Base-by-base conservation (phyloP, 2,329 filamentous ascomycete species). In the Xylariales sp. region DNA sequence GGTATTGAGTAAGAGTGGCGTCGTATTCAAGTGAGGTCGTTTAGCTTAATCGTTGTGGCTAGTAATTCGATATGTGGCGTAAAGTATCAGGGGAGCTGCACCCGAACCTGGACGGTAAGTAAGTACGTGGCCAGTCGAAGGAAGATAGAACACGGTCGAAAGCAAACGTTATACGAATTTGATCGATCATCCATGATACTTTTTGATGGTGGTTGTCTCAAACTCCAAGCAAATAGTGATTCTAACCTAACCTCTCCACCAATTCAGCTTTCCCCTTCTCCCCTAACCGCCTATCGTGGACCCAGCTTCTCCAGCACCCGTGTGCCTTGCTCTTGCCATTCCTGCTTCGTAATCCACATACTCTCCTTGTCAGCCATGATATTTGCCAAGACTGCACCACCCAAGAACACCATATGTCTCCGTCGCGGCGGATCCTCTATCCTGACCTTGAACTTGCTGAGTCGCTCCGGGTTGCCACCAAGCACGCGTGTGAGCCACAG, bases 351-450 rank as follows among this genome's bases (percentile, higher is more conserved):
- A 59, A 98, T 90, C 93, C 93, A 98, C 93, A 97, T 97, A 63
- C 84, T 86, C 65, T 96, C 88, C 71, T 96, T 97, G 69, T 97
- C 90, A 33, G 93, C 90, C 86, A 98, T 97, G 65, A 98, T 94
- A 63, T 97, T 97, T 55, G 93, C 93, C 57, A 98, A 73, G 48
- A 98, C 93, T 19, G 93, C 93, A 55, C 93, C 93, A 44, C 93
- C 93, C 42, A 98, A 70, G 76, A 98, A 97, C n/a, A 98, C 93
- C 90, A 98, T 97, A 73, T 98, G 93, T 66, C 91, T 79, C 70
- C 93, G 80, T 68, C 93, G 80, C 24, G 93, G 93, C 38, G 93
- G 93, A 64, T 98, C 93, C 66, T 98, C 93, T 73, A 98, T 97
- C 65, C 93, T 82, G 52, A 98, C 91, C 80, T 97, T 98, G 78